Conservation (phyloP, 2,329 filamentous ascomycete species). For the Xylariaceae sp. region DNA sequence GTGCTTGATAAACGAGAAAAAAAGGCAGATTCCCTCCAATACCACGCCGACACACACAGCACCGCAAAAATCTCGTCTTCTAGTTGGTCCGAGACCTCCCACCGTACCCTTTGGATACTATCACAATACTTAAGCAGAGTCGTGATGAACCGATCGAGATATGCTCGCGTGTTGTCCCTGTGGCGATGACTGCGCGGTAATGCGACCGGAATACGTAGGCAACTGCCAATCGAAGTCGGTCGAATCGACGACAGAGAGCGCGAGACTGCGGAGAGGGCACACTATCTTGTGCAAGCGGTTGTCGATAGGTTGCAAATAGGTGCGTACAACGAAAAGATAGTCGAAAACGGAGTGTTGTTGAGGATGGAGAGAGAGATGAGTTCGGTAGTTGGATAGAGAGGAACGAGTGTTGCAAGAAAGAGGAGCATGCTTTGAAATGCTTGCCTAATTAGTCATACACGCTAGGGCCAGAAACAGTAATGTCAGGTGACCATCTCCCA, state of each 20-base stretch:
- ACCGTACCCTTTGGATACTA: slow-evolving; percentile 38
- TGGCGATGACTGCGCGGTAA: slow-evolving; percentile 16
- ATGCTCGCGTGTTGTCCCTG: slow-evolving; percentile 19
- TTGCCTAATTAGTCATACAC: slow-evolving; percentile 29
- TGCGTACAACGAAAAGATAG: background rate
- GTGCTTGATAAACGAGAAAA: slow-evolving; percentile 38
- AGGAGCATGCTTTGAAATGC: slow-evolving; percentile 26
- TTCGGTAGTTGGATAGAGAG: background rate
- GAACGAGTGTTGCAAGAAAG: slow-evolving; percentile 1
- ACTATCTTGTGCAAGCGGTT: background rate
- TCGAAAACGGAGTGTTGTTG: slow-evolving; percentile 2
- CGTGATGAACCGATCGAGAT: slow-evolving; percentile 28
- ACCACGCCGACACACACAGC: slow-evolving; percentile 36
- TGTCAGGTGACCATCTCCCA: slow-evolving; percentile 24
- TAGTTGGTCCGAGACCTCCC: slow-evolving; percentile 38
- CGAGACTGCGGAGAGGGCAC: background rate
- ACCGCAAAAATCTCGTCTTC: slow-evolving; percentile 40
- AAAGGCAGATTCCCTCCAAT: slow-evolving; percentile 38
- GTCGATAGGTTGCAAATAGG: background rate
- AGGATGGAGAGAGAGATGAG: slow-evolving; percentile 5
- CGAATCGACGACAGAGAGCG: background rate
- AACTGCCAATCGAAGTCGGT: background rate
- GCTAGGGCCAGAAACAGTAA: slow-evolving; percentile 14
- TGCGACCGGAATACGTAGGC: slow-evolving; percentile 12
- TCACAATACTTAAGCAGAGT: slow-evolving; percentile 33